Conservation (phyloP, 306 rosid genomes). For the Erythrophleum fordii region DNA sequence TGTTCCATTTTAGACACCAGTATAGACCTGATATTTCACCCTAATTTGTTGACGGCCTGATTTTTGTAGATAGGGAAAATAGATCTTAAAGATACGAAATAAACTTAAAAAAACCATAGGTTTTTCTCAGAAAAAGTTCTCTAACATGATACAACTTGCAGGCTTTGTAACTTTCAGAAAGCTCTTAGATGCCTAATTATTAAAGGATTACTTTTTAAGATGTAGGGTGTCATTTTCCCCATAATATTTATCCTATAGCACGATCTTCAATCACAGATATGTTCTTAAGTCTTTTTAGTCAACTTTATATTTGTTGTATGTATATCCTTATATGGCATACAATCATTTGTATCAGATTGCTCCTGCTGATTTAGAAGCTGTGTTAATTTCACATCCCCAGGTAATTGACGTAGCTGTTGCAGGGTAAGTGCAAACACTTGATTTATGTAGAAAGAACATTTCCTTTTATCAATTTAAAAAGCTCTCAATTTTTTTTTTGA, state of each 20-base stretch:
- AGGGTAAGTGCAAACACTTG: conserved; percentile 36
- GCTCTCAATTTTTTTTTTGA: neutral
- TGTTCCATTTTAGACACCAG: conserved; percentile 2
- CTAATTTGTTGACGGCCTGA: neutral
- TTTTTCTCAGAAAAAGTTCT: neutral
- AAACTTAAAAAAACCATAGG: neutral
- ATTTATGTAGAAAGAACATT: neutral
- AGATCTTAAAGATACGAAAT: neutral
- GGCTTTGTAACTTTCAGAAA: neutral
- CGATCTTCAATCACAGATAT: conserved; percentile 4
- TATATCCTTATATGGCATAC: conserved; percentile 17
- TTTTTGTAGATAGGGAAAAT: neutral
- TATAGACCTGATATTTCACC: neutral
- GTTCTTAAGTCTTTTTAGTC: neutral
- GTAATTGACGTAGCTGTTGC: conserved; percentile 53
- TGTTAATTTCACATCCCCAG: conserved; percentile 51
- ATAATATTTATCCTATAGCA: neutral
- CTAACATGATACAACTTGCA: conserved; percentile 6
- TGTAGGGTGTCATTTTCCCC: neutral
- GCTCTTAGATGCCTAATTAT: neutral
- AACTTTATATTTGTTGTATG: neutral
- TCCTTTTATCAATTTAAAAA: conserved; percentile 1
- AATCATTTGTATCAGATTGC: conserved; percentile 49
- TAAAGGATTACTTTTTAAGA: neutral
- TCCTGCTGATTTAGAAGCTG: conserved; percentile 61